These are phyloP conservation scores for Xerocomellus chrysenteron DNA, from an alignment of 768 basidiomycete species.

Conservation along the genomic window DNA sequence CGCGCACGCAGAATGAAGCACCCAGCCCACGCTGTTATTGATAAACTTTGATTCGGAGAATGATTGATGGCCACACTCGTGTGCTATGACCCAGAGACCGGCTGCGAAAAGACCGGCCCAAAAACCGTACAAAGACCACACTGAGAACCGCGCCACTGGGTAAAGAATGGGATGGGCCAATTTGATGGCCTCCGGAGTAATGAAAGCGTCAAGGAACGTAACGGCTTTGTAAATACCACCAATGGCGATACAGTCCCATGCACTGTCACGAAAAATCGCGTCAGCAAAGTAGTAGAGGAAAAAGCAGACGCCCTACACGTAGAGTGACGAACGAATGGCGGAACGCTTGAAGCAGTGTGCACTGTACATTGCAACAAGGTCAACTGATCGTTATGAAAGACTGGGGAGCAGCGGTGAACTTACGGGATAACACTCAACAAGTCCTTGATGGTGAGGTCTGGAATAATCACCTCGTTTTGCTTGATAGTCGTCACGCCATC, in stretches of 20 bases:
- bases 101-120: conserved; percentile 83
- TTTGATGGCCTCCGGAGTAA: conserved; percentile 52
- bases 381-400: background rate
- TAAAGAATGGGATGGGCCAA: conserved; percentile 65
- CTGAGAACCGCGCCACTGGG: conserved; percentile 54
- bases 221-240: conserved; percentile 65
- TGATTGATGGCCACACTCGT: conserved; percentile 95
- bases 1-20: conserved; percentile 84
- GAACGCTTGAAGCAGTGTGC: conserved; percentile 91
- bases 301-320: conserved; percentile 56
- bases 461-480: conserved; percentile 66
- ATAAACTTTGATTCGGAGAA: conserved; percentile 91
- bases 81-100: conserved; percentile 94
- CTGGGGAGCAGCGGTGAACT: conserved; percentile 28
- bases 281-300: conserved; percentile 7
- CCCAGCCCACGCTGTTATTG: conserved; percentile 92
- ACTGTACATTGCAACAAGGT: conserved; percentile 35
- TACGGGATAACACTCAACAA: conserved; percentile 84
- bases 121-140: conserved; percentile 85
- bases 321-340: conserved; percentile 70
- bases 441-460: conserved; percentile 87
- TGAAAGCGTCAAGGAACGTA: conserved; percentile 58
- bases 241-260: conserved; percentile 76
- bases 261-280: conserved; percentile 37
- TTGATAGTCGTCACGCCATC: conserved; percentile 37